Conservation (phyloP, 352 stramenopile species). For the Globisporangium abappressorium region DNA sequence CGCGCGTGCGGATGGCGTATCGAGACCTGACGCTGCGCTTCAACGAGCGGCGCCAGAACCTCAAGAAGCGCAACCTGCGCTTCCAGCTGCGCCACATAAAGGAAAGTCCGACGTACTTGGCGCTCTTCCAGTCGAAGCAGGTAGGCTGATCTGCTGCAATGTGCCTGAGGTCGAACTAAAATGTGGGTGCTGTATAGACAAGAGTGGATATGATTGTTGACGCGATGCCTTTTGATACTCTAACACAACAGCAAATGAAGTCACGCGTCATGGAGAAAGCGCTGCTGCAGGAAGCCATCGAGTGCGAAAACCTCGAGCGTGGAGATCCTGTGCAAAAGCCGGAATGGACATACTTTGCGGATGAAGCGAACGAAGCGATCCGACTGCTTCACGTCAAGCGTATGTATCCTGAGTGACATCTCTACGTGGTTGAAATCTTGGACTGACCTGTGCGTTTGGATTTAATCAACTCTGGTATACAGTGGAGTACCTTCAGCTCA, state of each 20-base stretch:
- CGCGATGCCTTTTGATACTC: not conserved
- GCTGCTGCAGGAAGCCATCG: slow-evolving; percentile 53
- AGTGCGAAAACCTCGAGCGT: slow-evolving; percentile 30
- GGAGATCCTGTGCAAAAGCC: slow-evolving; percentile 33
- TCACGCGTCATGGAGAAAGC: slow-evolving; percentile 57
- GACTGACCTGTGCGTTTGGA: not conserved
- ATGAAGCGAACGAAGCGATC: slow-evolving; percentile 64
- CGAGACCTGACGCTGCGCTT: slow-evolving; percentile 60
- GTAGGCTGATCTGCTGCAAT: slow-evolving; percentile 16
- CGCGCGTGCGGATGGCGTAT: slow-evolving; percentile 42
- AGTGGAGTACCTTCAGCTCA: slow-evolving; percentile 81
- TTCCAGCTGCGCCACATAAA: slow-evolving; percentile 53
- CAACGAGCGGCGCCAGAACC: slow-evolving; percentile 30
- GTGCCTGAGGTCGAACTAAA: too few species aligned
- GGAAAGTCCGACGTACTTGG: slow-evolving; percentile 36
- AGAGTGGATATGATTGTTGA: too few species aligned
- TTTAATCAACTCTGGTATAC: not conserved
- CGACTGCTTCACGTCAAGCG: slow-evolving; percentile 66
- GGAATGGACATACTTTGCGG: slow-evolving; percentile 60
- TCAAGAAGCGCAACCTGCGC: slow-evolving; percentile 55
- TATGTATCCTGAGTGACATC: slow-evolving; percentile 24
- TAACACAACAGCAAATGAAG: slow-evolving; percentile 34
- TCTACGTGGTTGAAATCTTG: not conserved
- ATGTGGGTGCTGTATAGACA: too few species aligned
- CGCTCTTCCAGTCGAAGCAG: slow-evolving; percentile 56